phyloP scores from a whole-genome alignment of 2,329 filamentous ascomycete genomes.

The Erysiphe pulchra region DNA sequence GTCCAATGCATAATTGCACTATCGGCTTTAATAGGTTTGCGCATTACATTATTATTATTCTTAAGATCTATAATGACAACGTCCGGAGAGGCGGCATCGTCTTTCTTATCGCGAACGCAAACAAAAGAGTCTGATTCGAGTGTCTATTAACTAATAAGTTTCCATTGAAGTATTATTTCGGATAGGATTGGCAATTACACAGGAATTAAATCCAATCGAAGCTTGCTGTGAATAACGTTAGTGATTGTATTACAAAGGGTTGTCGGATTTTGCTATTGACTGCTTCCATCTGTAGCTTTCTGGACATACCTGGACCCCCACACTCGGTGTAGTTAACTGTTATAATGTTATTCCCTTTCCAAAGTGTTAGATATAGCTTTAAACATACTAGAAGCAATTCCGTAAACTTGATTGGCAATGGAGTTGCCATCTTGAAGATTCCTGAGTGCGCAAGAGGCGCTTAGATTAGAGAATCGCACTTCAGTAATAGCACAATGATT shows the following conservation, averaged over 20 bases:
- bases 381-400: slow-evolving; percentile 60
- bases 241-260: slow-evolving; percentile 1
- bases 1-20: slow-evolving; percentile 99
- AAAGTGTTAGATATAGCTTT: not conserved
- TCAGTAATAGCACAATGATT: not conserved
- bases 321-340: slow-evolving; percentile 25
- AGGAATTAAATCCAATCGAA: slow-evolving; percentile 70
- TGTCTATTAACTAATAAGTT: slow-evolving; percentile 30
- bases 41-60: slow-evolving; percentile 86
- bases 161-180: not conserved
- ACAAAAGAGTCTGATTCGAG: slow-evolving; percentile 94
- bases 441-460: slow-evolving; percentile 9
- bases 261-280: not conserved
- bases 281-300: not conserved
- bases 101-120: slow-evolving; percentile 86
- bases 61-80: slow-evolving; percentile 97
- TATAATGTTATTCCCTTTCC: slow-evolving; percentile 12
- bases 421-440: slow-evolving; percentile 17
- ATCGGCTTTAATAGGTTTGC: slow-evolving; percentile 91
- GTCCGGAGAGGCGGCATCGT: slow-evolving; percentile 60
- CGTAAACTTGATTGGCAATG: slow-evolving; percentile 77
- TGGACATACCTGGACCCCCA: slow-evolving; percentile 21
- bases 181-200: slow-evolving; percentile 28
- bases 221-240: slow-evolving; percentile 23
- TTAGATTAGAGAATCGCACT: slow-evolving; percentile 1